Base-by-base conservation (phyloP, 1,284 basidiomycete genomes). In the Polyporus tsugae region DNA sequence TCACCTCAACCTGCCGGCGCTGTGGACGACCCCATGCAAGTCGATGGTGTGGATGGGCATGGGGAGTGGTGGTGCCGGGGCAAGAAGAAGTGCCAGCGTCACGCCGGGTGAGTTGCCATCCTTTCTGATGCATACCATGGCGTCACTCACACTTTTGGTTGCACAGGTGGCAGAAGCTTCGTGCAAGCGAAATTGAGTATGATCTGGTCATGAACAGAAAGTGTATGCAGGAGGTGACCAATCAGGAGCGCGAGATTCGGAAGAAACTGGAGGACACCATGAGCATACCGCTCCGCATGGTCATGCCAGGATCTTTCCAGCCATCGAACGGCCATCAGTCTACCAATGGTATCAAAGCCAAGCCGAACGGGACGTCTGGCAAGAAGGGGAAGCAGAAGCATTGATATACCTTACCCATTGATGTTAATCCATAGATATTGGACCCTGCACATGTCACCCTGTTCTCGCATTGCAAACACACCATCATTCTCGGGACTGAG, bases 41-140 rank as follows among this genome's bases (percentile, higher is more conserved):
- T 83, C 2, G 87, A 86, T 66, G 79, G 76, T 1, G 74, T 75
- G 10, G 73, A 75, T 5, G 78, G 75, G 2, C 80, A 83, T 35
- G 87, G 85, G 5, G 87, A 87, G 64, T 92, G 90, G 87, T 95
- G 93, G 90, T 93, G 93, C 77, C 81, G 83, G 53, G 91, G 89
- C 49, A 88, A 89, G 78, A 88, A 87, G 76, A 87, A 89, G 65
- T 96, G 94, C 73, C 89, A 91, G 55, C 86, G 94, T 36, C 94
- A 96, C 79, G 82, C 83, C 61, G 93, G 92, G 91, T 94, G 78
- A 29, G 46, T 58, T 53, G 25, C 6, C 35, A 10, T 46, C 4
- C 13, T 52, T 52, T 25, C 25, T 42, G 38, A 11, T 29, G 13
- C 5, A 13, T 19, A 65, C 17, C 13, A n/a, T 19, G 42, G 42